Evolutionary conservation across 2,329 filamentous ascomycete genomes (phyloP).

Genomic region (Xylaria sp.): DNA sequence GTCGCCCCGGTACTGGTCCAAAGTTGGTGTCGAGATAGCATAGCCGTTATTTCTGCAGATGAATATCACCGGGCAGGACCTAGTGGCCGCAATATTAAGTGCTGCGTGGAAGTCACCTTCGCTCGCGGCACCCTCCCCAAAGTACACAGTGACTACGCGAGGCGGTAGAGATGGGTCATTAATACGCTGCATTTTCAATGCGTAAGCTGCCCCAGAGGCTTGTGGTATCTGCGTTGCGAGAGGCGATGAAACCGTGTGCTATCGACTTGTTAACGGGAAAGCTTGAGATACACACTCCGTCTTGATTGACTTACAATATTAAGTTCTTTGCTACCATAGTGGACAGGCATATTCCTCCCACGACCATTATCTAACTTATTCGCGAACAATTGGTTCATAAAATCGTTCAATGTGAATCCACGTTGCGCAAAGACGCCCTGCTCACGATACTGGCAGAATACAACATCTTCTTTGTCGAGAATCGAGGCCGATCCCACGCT

Average conservation of each 20-base stretch:
- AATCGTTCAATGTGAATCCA: slow-evolving; percentile 84
- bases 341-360: slow-evolving; percentile 96
- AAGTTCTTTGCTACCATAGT: slow-evolving; percentile 84
- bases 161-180: slow-evolving; percentile 71
- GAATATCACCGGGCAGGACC: slow-evolving; percentile 86
- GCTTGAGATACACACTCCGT: neutral
- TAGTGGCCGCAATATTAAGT: slow-evolving; percentile 87
- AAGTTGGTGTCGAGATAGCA: slow-evolving; percentile 85
- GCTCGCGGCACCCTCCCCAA: slow-evolving; percentile 87
- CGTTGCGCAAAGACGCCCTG: slow-evolving; percentile 89
- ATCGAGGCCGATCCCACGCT: slow-evolving; percentile 88
- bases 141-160: slow-evolving; percentile 80
- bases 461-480: slow-evolving; percentile 80
- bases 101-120: slow-evolving; percentile 94
- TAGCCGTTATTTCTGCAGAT: slow-evolving; percentile 94
- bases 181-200: slow-evolving; percentile 78
- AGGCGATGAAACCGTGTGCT: slow-evolving; percentile 86
- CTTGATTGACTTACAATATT: slow-evolving; percentile 70
- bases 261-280: slow-evolving; percentile 22
- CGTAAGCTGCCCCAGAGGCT: slow-evolving; percentile 85
- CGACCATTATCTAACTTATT: slow-evolving; percentile 80
- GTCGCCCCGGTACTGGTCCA: slow-evolving; percentile 90
- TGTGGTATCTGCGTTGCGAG: slow-evolving; percentile 90
- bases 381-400: slow-evolving; percentile 95
- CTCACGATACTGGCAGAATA: slow-evolving; percentile 95